Conservation (phyloP, 2,329 filamentous ascomycete genomes). For the Bipolaris sorokiniana region DNA sequence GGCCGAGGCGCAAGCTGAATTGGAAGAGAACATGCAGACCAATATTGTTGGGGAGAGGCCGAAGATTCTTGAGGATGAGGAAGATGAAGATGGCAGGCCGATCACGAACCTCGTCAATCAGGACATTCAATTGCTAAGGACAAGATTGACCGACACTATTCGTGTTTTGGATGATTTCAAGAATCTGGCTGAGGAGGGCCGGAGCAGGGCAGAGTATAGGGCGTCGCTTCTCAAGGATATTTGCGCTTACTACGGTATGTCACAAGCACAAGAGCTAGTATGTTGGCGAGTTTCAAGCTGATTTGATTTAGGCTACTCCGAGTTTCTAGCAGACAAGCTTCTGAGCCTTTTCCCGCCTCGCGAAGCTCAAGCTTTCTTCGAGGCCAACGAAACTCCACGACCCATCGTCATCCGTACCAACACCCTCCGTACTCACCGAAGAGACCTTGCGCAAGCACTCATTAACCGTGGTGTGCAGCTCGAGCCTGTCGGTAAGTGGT, state of each 20-base stretch:
- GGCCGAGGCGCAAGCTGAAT: constrained; percentile 81
- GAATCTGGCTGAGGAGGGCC: constrained; percentile 77
- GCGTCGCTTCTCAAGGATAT: constrained; percentile 87
- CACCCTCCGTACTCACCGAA: constrained; percentile 77
- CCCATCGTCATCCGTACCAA: constrained; percentile 97
- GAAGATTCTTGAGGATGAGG: constrained; percentile 66
- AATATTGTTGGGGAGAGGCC: constrained; percentile 79
- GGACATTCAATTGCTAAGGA: constrained; percentile 86
- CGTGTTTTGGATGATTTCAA: constrained; percentile 89
- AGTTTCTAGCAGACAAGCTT: constrained; percentile 94
- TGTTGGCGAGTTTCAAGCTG: neutral
- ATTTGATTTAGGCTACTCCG: constrained; percentile 69
- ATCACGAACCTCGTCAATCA: constrained; percentile 70
- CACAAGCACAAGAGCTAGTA: neutral
- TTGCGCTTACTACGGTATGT: constrained; percentile 81
- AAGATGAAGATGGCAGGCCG: constrained; percentile 65
- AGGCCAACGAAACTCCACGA: constrained; percentile 93
- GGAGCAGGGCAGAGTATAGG: constrained; percentile 87
- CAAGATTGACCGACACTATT: constrained; percentile 89
- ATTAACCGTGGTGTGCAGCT: constrained; percentile 97
- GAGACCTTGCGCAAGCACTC: constrained; percentile 86
- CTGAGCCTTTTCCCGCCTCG: constrained; percentile 89
- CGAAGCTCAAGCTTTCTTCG: constrained; percentile 97
- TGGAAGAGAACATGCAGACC: constrained; percentile 88
- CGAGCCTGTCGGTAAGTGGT: constrained; percentile 98